phyloP scores from a whole-genome alignment of 768 basidiomycete species.

The Termitomyces sp. region DNA sequence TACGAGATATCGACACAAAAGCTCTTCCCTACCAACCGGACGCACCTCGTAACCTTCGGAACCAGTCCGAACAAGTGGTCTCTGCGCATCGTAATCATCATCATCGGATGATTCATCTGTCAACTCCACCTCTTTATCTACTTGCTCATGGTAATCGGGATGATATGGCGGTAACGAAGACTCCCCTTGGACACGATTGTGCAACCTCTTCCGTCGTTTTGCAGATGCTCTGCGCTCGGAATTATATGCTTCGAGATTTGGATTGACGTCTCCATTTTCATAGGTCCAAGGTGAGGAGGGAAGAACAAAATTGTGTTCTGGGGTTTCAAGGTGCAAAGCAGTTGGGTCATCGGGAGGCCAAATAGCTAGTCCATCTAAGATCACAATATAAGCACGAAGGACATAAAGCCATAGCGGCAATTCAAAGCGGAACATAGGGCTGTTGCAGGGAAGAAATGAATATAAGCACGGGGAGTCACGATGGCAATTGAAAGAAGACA shows the following conservation, averaged over 20 bases:
- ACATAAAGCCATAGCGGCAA: background rate
- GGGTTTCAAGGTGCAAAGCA: conserved; percentile 21
- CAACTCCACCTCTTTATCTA: conserved; percentile 13
- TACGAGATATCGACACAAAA: conserved; percentile 53
- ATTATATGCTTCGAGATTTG: conserved; percentile 63
- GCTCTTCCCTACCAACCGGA: conserved; percentile 53
- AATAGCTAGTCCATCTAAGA: conserved; percentile 18
- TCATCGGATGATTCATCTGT: conserved; percentile 20
- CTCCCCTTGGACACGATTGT: conserved; percentile 22
- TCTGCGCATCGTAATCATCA: conserved; percentile 20
- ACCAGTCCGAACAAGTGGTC: conserved; percentile 49
- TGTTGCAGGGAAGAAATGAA: background rate
- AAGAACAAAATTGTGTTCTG: conserved; percentile 37
- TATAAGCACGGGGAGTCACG: conserved; percentile 2
- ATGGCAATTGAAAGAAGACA: too few relatives aligned
- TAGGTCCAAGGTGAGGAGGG: conserved; percentile 82
- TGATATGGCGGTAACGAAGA: conserved; percentile 70
- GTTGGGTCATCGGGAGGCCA: conserved; percentile 79
- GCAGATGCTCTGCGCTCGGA: conserved; percentile 18
- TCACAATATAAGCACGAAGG: background rate
- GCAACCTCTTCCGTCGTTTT: conserved; percentile 14
- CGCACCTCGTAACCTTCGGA: conserved; percentile 82
- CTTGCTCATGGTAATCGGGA: conserved; percentile 52
- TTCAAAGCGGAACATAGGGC: background rate
- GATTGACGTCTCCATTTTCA: conserved; percentile 72